Evolutionary conservation across 768 basidiomycete species (phyloP).

Genomic region (Psilocybe tampanensis): DNA sequence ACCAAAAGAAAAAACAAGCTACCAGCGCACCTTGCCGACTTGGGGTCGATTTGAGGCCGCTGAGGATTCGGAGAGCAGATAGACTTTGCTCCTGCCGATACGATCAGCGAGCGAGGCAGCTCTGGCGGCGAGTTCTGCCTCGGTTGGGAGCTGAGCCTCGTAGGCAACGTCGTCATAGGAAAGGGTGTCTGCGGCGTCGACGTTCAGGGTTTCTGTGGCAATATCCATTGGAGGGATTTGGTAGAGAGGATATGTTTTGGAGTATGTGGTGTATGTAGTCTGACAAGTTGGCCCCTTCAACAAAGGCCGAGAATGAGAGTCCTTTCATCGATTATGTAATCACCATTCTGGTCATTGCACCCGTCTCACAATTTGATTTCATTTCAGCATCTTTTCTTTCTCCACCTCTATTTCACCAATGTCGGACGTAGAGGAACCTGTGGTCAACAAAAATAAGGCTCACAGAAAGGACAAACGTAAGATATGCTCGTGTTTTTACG

Average conservation of each 20-base stretch:
- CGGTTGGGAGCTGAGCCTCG: conserved; percentile 54
- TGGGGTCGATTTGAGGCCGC: conserved; percentile 41
- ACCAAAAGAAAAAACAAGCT: conserved; percentile 9
- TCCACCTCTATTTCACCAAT: conserved; percentile 26
- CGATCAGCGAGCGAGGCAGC: conserved; percentile 57
- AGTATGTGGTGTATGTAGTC: neutral
- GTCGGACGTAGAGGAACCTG: conserved; percentile 46
- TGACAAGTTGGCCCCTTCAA: neutral
- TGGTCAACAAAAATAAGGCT: conserved; percentile 81
- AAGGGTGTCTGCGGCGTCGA: conserved; percentile 34
- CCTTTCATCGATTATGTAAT: conserved; percentile 16
- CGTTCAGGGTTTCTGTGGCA: conserved; percentile 35
- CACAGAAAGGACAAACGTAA: conserved; percentile 95
- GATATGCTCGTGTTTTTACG: conserved; percentile 24
- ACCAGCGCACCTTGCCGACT: conserved; percentile 72
- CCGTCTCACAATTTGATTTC: conserved; percentile 5
- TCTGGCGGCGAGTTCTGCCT: conserved; percentile 23
- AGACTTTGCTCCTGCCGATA: conserved; percentile 77
- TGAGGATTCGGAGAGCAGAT: conserved; percentile 70
- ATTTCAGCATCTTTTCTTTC: neutral
- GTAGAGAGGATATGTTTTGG: conserved; percentile 10
- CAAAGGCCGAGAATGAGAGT: neutral
- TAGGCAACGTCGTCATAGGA: conserved; percentile 60
- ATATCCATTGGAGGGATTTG: conserved; percentile 46
- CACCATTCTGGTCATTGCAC: neutral